Percentiles rank a stretch among this genome's conserved stretches.
These are phyloP conservation scores for Trapa incisa DNA, from an alignment of 345 rosid species.

Conservation along the genomic window DNA sequence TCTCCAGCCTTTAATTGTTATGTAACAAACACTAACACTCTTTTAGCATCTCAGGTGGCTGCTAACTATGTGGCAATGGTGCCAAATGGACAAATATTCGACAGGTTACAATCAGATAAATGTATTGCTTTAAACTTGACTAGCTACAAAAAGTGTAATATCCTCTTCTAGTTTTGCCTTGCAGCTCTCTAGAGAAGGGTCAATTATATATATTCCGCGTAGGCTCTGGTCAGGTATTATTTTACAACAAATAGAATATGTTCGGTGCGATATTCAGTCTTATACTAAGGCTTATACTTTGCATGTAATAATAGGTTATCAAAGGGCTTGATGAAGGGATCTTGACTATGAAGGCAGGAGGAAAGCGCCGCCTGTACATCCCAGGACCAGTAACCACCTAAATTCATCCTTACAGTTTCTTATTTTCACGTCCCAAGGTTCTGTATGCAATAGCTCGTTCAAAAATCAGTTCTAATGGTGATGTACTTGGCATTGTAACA, in stretches of 20 bases:
- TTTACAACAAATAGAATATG: background rate
- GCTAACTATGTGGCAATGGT: conserved; percentile 95
- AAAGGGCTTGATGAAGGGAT: conserved; percentile 95
- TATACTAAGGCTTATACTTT: background rate
- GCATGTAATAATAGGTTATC: conserved; percentile 44
- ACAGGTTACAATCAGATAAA: conserved; percentile 36
- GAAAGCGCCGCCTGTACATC: conserved; percentile 81
- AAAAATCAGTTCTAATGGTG: background rate
- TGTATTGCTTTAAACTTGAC: background rate
- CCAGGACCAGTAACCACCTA: conserved; percentile 57
- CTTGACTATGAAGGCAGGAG: conserved; percentile 78
- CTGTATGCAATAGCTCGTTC: background rate
- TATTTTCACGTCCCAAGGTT: background rate
- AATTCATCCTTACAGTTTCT: background rate
- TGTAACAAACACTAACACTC: background rate
- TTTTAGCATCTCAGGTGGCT: conserved; percentile 48
- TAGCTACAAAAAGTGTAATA: background rate
- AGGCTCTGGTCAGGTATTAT: conserved; percentile 77
- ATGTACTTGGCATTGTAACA: conserved; percentile 9
- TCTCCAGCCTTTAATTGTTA: background rate
- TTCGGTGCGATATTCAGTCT: background rate
- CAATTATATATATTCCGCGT: conserved; percentile 69
- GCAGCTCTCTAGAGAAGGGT: conserved; percentile 87
- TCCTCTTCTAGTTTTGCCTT: conserved; percentile 17
- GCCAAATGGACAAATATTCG: conserved; percentile 89